Base-by-base conservation (phyloP, 1,139 yeast genomes). In the Taphrina wiesneri region DNA sequence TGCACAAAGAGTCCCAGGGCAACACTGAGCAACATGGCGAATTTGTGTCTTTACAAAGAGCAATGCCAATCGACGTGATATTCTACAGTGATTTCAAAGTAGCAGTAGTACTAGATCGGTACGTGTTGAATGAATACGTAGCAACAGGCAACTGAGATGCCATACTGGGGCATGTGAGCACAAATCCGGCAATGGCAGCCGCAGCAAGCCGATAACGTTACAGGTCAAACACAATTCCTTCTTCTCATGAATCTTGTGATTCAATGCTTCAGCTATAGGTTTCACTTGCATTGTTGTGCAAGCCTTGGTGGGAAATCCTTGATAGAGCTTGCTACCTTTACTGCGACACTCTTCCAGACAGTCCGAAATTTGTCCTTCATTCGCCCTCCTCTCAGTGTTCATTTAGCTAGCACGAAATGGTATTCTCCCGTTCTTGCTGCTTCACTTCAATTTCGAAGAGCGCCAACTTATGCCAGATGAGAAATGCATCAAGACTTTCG, bases 401-500 rank as follows among this genome's bases (percentile, higher is more conserved):
- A n/a, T n/a, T n/a, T n/a, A 39, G 43, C 43, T n/a, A 39, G 19
- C n/a, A 19, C 43, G 49, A 21, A 21, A 45, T 45, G 49, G 25
- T n/a, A 7, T 23, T 45, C 28, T 15, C 28, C 15, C 25, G 49
- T 9, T 13, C 25, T 21, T 2, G 11, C 21, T 45, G 49, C 28
- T 23, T 45, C 11, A 3, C 28, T n/a, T n/a, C 49, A 45, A 21
- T 21, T 21, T 45, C 28, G 15, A 45, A n/a, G n/a, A 19, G n/a
- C 21, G 28, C 17, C 28, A 23, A 45, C 41, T n/a, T 19, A n/a
- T 15, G 32, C 15, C 59, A 54, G 47, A 25, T 39, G 2, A 19
- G 59, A 23, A 21, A 54, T 36, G 49, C 49, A 2, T 54, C 59
- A 7, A 36, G 36, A 26, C 11, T 45, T 15, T 49, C 57, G 11